These are phyloP conservation scores for Escallonia rubra DNA, from an alignment of 129 eudicot species.

Conservation along the genomic window DNA sequence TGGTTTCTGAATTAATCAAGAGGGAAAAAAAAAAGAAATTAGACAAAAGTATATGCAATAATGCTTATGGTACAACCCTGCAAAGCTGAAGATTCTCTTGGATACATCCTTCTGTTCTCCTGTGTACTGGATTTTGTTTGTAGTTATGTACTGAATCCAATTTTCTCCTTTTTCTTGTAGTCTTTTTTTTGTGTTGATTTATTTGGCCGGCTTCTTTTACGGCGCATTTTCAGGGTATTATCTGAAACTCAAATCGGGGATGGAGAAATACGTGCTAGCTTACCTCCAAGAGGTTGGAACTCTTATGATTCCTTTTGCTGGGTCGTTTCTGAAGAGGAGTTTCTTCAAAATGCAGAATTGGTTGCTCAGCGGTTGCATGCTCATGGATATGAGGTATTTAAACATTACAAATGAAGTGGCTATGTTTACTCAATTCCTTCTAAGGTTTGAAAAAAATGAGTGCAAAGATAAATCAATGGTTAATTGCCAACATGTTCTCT, in stretches of 20 bases:
- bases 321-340: constrained; percentile 85
- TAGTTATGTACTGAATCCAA: background rate
- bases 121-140: background rate
- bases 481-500: too few species aligned
- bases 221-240: constrained; percentile 32
- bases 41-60: too few species aligned
- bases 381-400: constrained; percentile 82
- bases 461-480: too few species aligned
- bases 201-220: too few species aligned
- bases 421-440: too few species aligned
- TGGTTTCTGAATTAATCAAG: too few species aligned
- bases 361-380: constrained; percentile 41
- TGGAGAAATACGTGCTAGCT: constrained; percentile 28
- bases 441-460: too few species aligned
- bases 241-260: constrained; percentile 18
- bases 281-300: constrained; percentile 99
- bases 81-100: too few species aligned
- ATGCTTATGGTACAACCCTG: too few species aligned
- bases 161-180: background rate
- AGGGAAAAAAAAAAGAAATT: too few species aligned
- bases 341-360: constrained; percentile 74
- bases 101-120: too few species aligned
- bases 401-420: background rate
- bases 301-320: constrained; percentile 97
- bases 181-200: too few species aligned